Conservation (phyloP, 345 rosid species). For the Diplotaxis tenuifolia region DNA sequence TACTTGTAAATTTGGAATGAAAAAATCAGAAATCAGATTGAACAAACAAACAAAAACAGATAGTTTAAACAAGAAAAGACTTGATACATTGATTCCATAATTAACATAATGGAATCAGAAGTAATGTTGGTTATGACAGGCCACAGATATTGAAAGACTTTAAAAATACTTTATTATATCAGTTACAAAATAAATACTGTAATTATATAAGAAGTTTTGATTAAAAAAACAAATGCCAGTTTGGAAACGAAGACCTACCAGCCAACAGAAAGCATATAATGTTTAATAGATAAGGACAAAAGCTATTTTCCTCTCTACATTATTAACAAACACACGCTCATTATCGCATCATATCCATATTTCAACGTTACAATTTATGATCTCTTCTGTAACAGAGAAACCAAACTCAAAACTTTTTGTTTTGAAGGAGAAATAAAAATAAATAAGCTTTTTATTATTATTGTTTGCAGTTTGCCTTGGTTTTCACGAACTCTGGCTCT, state of each 20-base stretch:
- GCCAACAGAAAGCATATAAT: slow-evolving; percentile 24
- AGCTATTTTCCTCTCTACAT: slow-evolving; percentile 10
- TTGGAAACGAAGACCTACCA: neutral
- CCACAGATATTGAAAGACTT: slow-evolving; percentile 25
- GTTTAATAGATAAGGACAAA: slow-evolving; percentile 27
- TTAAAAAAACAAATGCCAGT: neutral
- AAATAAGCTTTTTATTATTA: slow-evolving; percentile 16
- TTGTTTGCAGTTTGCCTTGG: neutral
- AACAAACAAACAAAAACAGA: neutral
- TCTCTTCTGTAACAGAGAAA: slow-evolving; percentile 12
- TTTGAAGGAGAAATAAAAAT: neutral
- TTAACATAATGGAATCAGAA: slow-evolving; percentile 3
- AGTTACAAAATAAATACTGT: too few relatives aligned
- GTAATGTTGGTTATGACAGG: slow-evolving; percentile 31
- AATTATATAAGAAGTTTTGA: neutral
- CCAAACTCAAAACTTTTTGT: neutral
- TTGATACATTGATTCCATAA: slow-evolving; percentile 8
- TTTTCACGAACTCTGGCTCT: slow-evolving; percentile 19
- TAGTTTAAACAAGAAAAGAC: neutral
- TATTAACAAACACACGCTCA: slow-evolving; percentile 6
- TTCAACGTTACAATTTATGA: neutral
- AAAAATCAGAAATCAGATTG: neutral
- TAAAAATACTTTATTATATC: neutral
- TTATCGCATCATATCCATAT: slow-evolving; percentile 23
- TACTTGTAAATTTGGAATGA: neutral